phyloP scores from a whole-genome alignment of 192 early-diverging fungal genomes.

The Gaertneriomyces sp. region DNA sequence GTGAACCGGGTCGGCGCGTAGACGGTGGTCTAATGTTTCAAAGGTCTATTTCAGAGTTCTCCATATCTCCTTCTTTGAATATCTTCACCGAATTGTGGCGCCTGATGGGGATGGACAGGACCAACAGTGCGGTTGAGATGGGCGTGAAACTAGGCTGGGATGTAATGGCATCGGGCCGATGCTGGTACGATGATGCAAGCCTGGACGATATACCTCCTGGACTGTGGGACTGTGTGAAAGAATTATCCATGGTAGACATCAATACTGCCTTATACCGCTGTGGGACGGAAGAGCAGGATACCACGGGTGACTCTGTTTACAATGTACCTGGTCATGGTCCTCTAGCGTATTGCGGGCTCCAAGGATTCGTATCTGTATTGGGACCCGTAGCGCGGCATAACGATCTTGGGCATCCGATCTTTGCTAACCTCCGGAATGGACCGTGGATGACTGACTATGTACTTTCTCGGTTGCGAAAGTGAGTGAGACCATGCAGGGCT shows the following conservation, averaged over 20 bases:
- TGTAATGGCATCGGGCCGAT: constrained; percentile 31
- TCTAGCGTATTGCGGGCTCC: constrained; percentile 85
- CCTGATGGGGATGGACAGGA: constrained; percentile 38
- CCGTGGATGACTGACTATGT: constrained; percentile 91
- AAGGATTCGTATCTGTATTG: constrained; percentile 85
- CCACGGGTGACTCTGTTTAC: constrained; percentile 75
- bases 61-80: constrained; percentile 1
- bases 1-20: not conserved
- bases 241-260: constrained; percentile 65
- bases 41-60: not conserved
- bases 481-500: constrained; percentile 1
- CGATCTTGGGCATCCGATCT: constrained; percentile 91
- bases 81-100: constrained; percentile 40
- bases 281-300: constrained; percentile 84
- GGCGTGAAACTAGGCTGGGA: constrained; percentile 52
- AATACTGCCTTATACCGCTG: constrained; percentile 85
- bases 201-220: constrained; percentile 42
- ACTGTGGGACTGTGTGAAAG: constrained; percentile 57
- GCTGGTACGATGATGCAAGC: constrained; percentile 31
- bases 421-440: constrained; percentile 82
- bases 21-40: not conserved
- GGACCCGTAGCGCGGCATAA: constrained; percentile 76
- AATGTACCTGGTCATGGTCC: constrained; percentile 82
- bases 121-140: constrained; percentile 38
- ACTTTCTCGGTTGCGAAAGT: constrained; percentile 65